Conservation (phyloP, 202 grass and related monocot genomes). For the Zizania palustris region DNA sequence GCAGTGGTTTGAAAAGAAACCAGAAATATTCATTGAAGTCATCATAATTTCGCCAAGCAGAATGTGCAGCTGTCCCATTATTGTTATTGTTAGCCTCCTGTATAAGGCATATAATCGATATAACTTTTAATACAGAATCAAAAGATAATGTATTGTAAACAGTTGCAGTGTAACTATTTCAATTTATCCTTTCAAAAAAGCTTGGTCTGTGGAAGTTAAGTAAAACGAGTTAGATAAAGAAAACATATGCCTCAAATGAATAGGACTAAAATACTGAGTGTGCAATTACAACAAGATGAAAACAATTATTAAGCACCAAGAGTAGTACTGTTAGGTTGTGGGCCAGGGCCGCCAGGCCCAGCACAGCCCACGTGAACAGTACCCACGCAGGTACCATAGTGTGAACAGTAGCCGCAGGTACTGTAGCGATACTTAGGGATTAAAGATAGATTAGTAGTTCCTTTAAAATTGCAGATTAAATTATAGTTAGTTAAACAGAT, state of each 20-base stretch:
- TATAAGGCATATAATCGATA: slow-evolving; percentile 24
- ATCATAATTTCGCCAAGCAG: slow-evolving; percentile 94
- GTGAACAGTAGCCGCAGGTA: too few species aligned
- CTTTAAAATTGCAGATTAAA: too few species aligned
- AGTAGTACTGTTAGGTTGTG: background rate
- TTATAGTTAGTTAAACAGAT: too few species aligned
- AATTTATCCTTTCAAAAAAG: slow-evolving; percentile 11
- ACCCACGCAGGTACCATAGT: too few species aligned
- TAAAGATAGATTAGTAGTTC: too few species aligned
- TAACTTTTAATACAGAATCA: background rate
- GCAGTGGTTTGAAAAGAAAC: slow-evolving; percentile 45
- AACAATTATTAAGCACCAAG: background rate
- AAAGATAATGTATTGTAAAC: background rate
- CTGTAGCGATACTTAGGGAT: too few species aligned
- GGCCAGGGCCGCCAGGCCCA: too few species aligned
- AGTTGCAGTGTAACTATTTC: background rate
- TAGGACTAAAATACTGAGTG: slow-evolving; percentile 1
- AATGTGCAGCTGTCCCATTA: slow-evolving; percentile 78
- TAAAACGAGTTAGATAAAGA: background rate
- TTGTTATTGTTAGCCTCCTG: slow-evolving; percentile 88
- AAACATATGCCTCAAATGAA: slow-evolving; percentile 9
- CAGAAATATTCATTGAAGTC: slow-evolving; percentile 99
- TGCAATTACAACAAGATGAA: slow-evolving; percentile 15
- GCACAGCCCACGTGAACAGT: too few species aligned
- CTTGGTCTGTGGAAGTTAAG: background rate